Evolutionary conservation across 306 rosid genomes (phyloP).

Genomic region (Elaeagnus macrophylla): DNA sequence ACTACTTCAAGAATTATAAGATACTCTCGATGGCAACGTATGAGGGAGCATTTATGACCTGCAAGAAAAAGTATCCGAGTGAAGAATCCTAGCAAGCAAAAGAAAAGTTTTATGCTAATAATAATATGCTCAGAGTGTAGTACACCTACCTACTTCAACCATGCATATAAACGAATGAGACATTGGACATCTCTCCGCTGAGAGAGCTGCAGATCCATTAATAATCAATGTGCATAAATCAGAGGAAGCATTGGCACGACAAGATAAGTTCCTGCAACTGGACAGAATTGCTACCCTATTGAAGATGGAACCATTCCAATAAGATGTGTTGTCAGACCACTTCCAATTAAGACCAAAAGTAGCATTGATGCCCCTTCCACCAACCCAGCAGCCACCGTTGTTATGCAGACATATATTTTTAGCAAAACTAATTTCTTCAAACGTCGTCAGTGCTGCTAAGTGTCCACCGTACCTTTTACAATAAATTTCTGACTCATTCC

Average conservation of each 20-base stretch:
- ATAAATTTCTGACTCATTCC: constrained; percentile 75
- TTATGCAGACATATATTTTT: constrained; percentile 40
- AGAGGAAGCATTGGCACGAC: constrained; percentile 28
- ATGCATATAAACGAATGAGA: constrained; percentile 63
- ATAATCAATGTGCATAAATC: constrained; percentile 47
- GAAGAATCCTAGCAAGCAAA: constrained; percentile 8
- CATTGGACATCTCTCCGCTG: constrained; percentile 43
- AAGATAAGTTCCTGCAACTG: constrained; percentile 44
- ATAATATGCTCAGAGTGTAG: background rate
- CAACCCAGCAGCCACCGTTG: constrained; percentile 70
- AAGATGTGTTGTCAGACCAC: constrained; percentile 67
- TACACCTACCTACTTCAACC: constrained; percentile 52
- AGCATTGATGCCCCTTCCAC: constrained; percentile 55
- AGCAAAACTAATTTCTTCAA: constrained; percentile 51
- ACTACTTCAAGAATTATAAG: constrained; percentile 78
- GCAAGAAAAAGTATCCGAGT: constrained; percentile 18
- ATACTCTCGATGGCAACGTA: constrained; percentile 87
- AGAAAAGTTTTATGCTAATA: background rate
- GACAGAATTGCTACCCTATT: constrained; percentile 21
- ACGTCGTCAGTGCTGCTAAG: constrained; percentile 47
- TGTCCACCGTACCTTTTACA: constrained; percentile 62
- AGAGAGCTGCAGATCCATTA: constrained; percentile 38
- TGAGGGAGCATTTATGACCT: constrained; percentile 53
- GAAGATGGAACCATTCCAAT: constrained; percentile 52
- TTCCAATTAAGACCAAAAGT: constrained; percentile 49